These are phyloP conservation scores for Cyclotella cryptica DNA, from an alignment of 108 stramenopile species.

Conservation along the genomic window DNA sequence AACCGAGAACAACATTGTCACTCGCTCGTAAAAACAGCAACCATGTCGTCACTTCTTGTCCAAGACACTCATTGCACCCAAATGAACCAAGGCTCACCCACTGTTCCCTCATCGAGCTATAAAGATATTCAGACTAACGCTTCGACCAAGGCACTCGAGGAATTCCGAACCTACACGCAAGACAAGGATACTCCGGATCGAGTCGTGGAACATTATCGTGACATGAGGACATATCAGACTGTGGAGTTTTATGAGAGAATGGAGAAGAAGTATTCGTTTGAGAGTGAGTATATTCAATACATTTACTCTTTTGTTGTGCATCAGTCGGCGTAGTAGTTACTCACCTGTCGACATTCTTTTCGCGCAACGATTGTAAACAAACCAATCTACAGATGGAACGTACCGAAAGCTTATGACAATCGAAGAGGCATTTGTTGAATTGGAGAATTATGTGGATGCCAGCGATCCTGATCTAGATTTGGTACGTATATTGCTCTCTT, in stretches of 20 bases:
- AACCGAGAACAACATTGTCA: no score
- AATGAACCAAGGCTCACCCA: no score
- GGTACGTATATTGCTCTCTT: constrained; percentile 17
- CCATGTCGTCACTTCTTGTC: no score
- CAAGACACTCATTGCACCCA: no score
- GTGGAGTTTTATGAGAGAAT: constrained; percentile 69
- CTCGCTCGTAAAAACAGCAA: no score
- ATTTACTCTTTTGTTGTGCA: not conserved
- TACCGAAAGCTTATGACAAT: constrained; percentile 74
- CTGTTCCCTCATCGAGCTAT: not conserved
- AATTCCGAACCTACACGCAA: constrained; percentile 64
- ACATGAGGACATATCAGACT: constrained; percentile 69
- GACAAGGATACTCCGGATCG: constrained; percentile 45
- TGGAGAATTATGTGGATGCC: constrained; percentile 82
- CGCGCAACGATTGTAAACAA: constrained; percentile 8
- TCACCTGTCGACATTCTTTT: not conserved
- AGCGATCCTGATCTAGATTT: constrained; percentile 80
- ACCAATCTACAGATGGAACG: constrained; percentile 45
- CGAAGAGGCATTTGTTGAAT: constrained; percentile 72
- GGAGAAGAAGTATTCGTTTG: constrained; percentile 68
- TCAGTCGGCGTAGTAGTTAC: no score
- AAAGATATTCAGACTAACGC: constrained; percentile 64
- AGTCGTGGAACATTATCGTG: constrained; percentile 66
- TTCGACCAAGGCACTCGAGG: constrained; percentile 56
- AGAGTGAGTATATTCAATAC: constrained; percentile 8